Conservation (phyloP, 257 asterid genomes). For the Forsythia suspensa region DNA sequence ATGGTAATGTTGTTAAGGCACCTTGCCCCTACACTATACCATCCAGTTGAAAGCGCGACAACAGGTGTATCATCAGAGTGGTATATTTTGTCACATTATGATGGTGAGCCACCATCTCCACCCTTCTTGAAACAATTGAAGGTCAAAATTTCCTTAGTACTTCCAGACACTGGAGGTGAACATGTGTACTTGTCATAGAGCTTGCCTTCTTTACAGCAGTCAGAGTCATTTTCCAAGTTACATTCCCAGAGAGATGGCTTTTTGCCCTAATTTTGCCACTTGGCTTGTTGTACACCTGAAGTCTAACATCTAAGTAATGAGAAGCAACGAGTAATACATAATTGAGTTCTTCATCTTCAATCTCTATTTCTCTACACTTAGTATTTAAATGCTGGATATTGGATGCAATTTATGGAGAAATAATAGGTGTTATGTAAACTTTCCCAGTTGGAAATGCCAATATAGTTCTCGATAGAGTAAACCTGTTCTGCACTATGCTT, state of each 20-base stretch:
- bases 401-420: background rate
- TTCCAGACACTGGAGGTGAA: slow-evolving; percentile 21
- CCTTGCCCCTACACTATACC: slow-evolving; percentile 30
- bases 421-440: background rate
- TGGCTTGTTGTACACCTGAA: slow-evolving; percentile 27
- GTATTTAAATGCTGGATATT: background rate
- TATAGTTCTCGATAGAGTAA: too few relatives aligned
- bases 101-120: slow-evolving; percentile 27
- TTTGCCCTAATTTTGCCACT: slow-evolving; percentile 30
- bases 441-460: too few relatives aligned
- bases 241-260: slow-evolving; percentile 23
- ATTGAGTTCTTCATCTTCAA: background rate
- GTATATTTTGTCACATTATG: slow-evolving; percentile 30
- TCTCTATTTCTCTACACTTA: background rate
- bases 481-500: too few relatives aligned
- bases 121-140: slow-evolving; percentile 20
- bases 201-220: slow-evolving; percentile 28
- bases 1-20: slow-evolving; percentile 27
- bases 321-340: slow-evolving; percentile 19
- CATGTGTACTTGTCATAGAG: slow-evolving; percentile 33
- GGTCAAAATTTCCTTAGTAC: slow-evolving; percentile 22
- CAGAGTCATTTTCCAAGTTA: slow-evolving; percentile 20
- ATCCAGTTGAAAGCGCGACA: slow-evolving; percentile 36
- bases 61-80: slow-evolving; percentile 32
- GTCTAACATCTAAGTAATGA: slow-evolving; percentile 8